Conservation (phyloP, 768 basidiomycete species). For the Pisolithus tinctorius region DNA sequence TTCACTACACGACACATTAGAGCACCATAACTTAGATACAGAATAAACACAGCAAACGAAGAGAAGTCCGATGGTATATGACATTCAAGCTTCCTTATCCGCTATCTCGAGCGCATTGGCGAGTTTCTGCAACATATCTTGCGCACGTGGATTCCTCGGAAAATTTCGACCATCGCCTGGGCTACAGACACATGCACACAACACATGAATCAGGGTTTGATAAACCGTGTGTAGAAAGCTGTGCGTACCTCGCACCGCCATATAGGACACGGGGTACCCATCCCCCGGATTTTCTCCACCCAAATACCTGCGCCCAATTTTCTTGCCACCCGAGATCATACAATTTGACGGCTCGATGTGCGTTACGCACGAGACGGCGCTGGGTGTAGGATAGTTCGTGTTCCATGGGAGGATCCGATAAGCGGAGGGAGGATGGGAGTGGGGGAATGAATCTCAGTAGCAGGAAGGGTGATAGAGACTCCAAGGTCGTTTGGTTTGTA, state of each 20-base stretch:
- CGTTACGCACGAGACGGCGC: constrained; percentile 56
- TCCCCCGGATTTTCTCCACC: constrained; percentile 45
- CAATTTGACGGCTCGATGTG: constrained; percentile 51
- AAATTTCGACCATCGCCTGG: constrained; percentile 63
- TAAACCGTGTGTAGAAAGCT: not conserved
- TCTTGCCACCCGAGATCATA: constrained; percentile 71
- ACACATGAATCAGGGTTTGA: not conserved
- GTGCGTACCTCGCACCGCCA: constrained; percentile 60
- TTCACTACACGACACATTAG: not conserved
- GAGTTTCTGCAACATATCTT: constrained; percentile 58
- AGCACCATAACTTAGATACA: not conserved
- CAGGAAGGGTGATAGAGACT: constrained; percentile 68
- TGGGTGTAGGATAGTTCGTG: constrained; percentile 63
- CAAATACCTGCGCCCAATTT: constrained; percentile 68
- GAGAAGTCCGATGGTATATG: not conserved
- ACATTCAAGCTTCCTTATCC: constrained; percentile 40
- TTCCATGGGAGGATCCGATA: constrained; percentile 68
- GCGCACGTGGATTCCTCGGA: constrained; percentile 60
- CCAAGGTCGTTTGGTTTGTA: constrained; percentile 83
- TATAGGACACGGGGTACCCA: constrained; percentile 48
- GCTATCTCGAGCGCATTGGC: constrained; percentile 54
- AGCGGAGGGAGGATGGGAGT: constrained; percentile 39
- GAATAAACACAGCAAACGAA: not conserved
- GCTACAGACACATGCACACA: constrained; percentile 26
- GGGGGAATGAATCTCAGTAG: constrained; percentile 66